phyloP scores from a whole-genome alignment of 78 protist species.

The Dictyostelium capitatum region DNA sequence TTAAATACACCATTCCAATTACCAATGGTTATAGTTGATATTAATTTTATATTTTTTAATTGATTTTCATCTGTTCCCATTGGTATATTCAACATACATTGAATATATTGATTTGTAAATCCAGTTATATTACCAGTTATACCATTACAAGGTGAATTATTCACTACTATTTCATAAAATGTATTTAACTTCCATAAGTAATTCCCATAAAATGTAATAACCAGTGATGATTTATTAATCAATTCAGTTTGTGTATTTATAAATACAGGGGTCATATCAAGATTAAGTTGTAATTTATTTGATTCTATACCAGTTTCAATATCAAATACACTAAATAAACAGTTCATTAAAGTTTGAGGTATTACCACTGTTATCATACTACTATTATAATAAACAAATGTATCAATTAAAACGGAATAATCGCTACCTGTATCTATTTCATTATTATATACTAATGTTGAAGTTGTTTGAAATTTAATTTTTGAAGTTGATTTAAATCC shows the following conservation, averaged over 20 bases:
- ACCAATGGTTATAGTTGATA: background rate
- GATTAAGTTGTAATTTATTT: background rate
- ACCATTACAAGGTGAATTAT: background rate
- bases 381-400: background rate
- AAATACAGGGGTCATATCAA: conserved; percentile 3
- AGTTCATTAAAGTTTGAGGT: conserved; percentile 1
- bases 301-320: background rate
- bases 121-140: background rate
- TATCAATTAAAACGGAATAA: background rate
- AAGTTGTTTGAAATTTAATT: background rate
- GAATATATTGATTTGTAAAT: background rate
- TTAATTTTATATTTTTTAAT: no score
- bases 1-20: background rate
- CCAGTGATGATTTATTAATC: background rate
- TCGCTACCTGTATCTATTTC: background rate
- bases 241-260: background rate
- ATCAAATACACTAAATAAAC: background rate
- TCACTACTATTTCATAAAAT: background rate
- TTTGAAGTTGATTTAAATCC: background rate
- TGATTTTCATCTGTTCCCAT: no score
- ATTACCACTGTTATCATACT: background rate
- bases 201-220: background rate
- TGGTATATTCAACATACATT: background rate
- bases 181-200: background rate
- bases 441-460: background rate